A percentile compares a stretch with the other conserved stretches of the same genome.
These are phyloP conservation scores for Syncephalastrum sp. DNA, from an alignment of 371 early-diverging fungal genomes.

Conservation along the genomic window DNA sequence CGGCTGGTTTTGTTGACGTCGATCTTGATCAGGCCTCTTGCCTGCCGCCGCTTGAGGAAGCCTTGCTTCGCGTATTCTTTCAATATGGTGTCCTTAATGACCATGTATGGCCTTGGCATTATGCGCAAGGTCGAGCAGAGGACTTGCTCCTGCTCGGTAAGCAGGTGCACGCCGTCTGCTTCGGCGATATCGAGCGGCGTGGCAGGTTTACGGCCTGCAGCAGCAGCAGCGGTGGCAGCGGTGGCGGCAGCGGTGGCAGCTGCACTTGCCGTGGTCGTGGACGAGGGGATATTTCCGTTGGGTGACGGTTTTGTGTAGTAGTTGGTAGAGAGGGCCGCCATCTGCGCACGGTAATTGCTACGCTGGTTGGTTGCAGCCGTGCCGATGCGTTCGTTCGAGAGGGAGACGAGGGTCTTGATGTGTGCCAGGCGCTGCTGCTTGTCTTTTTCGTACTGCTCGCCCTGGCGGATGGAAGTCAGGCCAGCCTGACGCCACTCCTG, in stretches of 20 bases:
- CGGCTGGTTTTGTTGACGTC: conserved; percentile 84
- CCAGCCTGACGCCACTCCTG: conserved; percentile 93
- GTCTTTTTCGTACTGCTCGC: conserved; percentile 68
- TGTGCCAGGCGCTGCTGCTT: conserved; percentile 48
- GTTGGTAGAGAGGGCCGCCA: conserved; percentile 16
- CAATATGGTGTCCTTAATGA: conserved; percentile 86
- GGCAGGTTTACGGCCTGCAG: conserved; percentile 54
- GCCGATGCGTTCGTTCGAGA: conserved; percentile 39
- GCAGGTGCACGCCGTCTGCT: conserved; percentile 84
- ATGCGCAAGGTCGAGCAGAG: conserved; percentile 84
- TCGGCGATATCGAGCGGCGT: conserved; percentile 76
- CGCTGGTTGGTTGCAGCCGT: conserved; percentile 18
- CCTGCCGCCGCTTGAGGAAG: conserved; percentile 69
- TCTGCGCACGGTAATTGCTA: conserved; percentile 21
- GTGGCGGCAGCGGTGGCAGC: conserved; percentile 9
- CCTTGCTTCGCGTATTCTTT: conserved; percentile 81
- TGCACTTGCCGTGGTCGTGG: conserved; percentile 1
- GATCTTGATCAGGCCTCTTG: conserved; percentile 80
- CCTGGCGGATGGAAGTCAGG: conserved; percentile 73
- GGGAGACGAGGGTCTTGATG: conserved; percentile 37
- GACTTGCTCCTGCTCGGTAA: conserved; percentile 76
- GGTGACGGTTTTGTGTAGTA: conserved; percentile 8
- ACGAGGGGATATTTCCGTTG: conserved; percentile 1
- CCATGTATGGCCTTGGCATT: conserved; percentile 83
- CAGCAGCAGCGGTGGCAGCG: conserved; percentile 29